These are phyloP conservation scores for Jamesozyma lodderae DNA, from an alignment of 805 yeast genomes.

Conservation along the genomic window DNA sequence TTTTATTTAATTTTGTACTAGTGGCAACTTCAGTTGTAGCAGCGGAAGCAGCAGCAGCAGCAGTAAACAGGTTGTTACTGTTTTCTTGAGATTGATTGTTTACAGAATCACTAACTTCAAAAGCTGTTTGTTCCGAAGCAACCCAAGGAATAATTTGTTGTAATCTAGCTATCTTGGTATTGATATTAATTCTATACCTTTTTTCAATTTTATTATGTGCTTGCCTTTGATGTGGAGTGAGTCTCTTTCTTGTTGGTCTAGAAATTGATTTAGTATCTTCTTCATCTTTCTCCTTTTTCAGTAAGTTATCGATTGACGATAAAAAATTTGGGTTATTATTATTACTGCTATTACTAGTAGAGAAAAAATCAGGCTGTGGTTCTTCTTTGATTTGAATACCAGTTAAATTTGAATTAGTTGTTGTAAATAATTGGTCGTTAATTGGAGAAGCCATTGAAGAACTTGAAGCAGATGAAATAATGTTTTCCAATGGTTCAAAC, in stretches of 20 bases:
- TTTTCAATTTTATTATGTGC: constrained; percentile 68
- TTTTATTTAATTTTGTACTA: constrained; percentile 45
- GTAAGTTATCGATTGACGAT: not conserved
- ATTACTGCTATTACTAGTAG: not conserved
- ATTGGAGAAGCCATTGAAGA: constrained; percentile 10
- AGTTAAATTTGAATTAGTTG: not conserved
- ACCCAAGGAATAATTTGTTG: constrained; percentile 63
- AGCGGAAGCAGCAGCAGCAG: not conserved
- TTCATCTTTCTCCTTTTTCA: not conserved
- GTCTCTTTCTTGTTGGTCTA: constrained; percentile 44
- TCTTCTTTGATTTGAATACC: not conserved
- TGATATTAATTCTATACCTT: constrained; percentile 60
- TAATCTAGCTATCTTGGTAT: constrained; percentile 58
- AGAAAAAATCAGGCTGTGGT: not conserved
- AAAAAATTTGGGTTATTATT: not conserved
- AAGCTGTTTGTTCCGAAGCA: constrained; percentile 51
- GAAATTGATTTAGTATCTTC: not conserved
- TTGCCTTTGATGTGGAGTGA: constrained; percentile 52
- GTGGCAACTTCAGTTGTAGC: not conserved
- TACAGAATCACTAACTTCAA: constrained; percentile 32
- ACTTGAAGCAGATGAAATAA: constrained; percentile 19
- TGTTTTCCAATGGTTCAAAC: constrained; percentile 24
- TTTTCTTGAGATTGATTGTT: constrained; percentile 4
- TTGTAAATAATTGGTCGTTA: not conserved
- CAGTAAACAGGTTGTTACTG: too few relatives aligned